Conservation (phyloP, 345 rosid species). For the Kandelia obovata region DNA sequence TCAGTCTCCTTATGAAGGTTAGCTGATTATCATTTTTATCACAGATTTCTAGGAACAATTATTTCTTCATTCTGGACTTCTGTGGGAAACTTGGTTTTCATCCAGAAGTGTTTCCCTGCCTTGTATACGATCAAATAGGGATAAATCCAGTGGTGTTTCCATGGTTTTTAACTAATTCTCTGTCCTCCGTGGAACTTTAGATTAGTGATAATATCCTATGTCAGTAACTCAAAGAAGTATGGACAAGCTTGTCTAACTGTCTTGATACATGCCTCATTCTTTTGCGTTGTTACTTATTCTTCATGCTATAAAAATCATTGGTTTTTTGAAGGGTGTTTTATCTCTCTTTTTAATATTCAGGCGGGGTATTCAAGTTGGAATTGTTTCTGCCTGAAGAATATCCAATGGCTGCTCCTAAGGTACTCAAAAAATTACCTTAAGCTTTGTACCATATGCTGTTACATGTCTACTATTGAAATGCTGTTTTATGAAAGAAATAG, state of each 20-base stretch:
- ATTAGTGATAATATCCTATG: too few relatives aligned
- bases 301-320: not conserved
- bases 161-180: too few relatives aligned
- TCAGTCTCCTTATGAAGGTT: constrained; percentile 97
- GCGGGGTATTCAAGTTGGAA: constrained; percentile 99
- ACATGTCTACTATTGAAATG: not conserved
- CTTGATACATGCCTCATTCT: not conserved
- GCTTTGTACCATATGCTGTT: not conserved
- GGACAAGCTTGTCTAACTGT: too few relatives aligned
- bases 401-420: constrained; percentile 99
- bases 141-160: too few relatives aligned
- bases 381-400: constrained; percentile 98
- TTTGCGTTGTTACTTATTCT: not conserved
- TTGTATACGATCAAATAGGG: too few relatives aligned
- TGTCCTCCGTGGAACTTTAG: too few relatives aligned
- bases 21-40: not conserved
- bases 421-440: constrained; percentile 19
- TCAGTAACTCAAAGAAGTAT: too few relatives aligned
- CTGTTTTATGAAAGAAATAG: not conserved
- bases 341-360: constrained; percentile 32
- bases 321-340: not conserved
- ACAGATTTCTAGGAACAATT: not conserved
- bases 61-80: not conserved
- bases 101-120: too few relatives aligned
- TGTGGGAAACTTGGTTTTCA: too few relatives aligned